Percentiles rank a stretch among this genome's conserved stretches.
Evolutionary conservation across 768 basidiomycete genomes (phyloP).

Genomic region (Pholiota microspora): DNA sequence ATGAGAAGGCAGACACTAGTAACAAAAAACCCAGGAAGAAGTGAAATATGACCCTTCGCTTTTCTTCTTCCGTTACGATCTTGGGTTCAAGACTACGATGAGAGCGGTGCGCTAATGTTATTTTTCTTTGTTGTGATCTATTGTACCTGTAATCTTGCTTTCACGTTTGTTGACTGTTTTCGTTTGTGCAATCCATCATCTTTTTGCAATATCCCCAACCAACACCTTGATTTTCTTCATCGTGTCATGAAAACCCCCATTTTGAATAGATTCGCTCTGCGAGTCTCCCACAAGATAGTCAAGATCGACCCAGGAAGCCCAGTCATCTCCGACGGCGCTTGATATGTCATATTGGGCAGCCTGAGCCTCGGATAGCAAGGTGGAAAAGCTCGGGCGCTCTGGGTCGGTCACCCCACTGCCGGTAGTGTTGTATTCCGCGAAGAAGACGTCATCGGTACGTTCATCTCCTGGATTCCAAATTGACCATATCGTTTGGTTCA

Average conservation of each 20-base stretch:
- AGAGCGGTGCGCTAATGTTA: not conserved
- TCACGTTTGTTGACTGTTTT: not conserved
- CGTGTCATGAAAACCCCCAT: not conserved
- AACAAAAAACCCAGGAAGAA: slow-evolving; percentile 44
- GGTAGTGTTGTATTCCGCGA: slow-evolving; percentile 43
- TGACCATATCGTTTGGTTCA: slow-evolving; percentile 44
- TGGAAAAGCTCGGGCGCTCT: slow-evolving; percentile 36
- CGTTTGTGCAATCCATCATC: not conserved
- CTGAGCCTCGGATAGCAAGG: slow-evolving; percentile 29
- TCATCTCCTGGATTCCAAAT: slow-evolving; percentile 38
- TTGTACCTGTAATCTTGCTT: slow-evolving; percentile 2
- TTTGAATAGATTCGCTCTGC: too few relatives aligned
- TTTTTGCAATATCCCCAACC: not conserved
- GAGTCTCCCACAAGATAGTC: slow-evolving; percentile 14
- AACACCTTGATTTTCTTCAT: not conserved
- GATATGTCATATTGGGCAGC: slow-evolving; percentile 35
- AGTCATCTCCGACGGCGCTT: slow-evolving; percentile 42
- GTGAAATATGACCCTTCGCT: slow-evolving; percentile 16
- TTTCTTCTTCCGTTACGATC: not conserved
- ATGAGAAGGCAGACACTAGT: slow-evolving; percentile 36
- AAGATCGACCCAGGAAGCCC: slow-evolving; percentile 31
- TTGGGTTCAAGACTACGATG: not conserved
- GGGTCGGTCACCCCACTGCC: slow-evolving; percentile 33
- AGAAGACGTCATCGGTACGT: slow-evolving; percentile 38
- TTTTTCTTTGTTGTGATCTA: not conserved